A percentile compares a stretch with the other conserved stretches of the same genome.
Evolutionary conservation across 371 early-diverging fungal genomes (phyloP).

Genomic region (Actinomortierella ambigua): DNA sequence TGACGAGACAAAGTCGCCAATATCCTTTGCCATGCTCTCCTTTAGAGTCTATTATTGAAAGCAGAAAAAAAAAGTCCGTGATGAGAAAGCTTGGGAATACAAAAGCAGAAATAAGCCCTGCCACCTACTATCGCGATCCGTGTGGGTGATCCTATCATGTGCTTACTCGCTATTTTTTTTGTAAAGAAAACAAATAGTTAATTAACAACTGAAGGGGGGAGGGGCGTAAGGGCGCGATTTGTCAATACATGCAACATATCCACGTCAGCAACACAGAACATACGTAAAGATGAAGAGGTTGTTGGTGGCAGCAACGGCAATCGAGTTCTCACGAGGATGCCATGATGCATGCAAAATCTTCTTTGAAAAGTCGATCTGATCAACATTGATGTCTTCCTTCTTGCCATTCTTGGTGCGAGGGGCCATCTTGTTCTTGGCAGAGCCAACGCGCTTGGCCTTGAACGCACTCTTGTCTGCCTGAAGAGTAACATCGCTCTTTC

Average conservation of each 20-base stretch:
- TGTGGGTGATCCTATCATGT: too few species aligned
- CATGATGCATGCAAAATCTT: constrained; percentile 97
- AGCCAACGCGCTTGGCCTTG: constrained; percentile 85
- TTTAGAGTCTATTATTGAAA: too few species aligned
- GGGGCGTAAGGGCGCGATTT: too few species aligned
- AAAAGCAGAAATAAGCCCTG: too few species aligned
- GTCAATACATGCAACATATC: background rate
- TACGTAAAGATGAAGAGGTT: constrained; percentile 95
- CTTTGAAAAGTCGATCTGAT: constrained; percentile 89
- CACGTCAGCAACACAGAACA: constrained; percentile 15
- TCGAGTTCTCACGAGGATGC: constrained; percentile 96
- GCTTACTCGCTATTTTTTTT: too few species aligned
- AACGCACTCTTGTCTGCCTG: constrained; percentile 98
- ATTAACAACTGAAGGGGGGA: too few species aligned
- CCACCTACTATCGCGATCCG: too few species aligned
- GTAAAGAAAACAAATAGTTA: too few species aligned
- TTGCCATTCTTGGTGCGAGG: constrained; percentile 50
- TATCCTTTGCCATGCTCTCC: too few species aligned
- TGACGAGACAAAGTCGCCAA: too few species aligned
- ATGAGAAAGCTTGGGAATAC: too few species aligned
- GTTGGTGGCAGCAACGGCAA: constrained; percentile 97
- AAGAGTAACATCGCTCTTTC: constrained; percentile 80
- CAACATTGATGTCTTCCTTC: constrained; percentile 80
- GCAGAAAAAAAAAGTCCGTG: too few species aligned
- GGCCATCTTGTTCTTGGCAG: constrained; percentile 56